These are phyloP conservation scores for Suillus sp. DNA, from an alignment of 768 basidiomycete genomes.

Conservation along the genomic window DNA sequence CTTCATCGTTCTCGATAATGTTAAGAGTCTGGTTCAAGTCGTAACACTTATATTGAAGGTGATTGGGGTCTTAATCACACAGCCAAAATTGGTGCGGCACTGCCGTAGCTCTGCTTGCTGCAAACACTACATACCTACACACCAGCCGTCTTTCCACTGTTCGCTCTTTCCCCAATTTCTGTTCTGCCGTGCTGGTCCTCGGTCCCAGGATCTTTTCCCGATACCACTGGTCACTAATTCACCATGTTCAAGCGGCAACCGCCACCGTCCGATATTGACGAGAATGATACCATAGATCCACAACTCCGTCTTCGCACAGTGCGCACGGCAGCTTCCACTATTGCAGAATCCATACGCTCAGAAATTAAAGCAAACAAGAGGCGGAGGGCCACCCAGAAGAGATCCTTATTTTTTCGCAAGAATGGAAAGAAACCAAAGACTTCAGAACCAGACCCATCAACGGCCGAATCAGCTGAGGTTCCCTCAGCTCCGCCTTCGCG, in stretches of 20 bases:
- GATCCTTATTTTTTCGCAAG: slow-evolving; percentile 61
- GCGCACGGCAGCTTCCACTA: slow-evolving; percentile 89
- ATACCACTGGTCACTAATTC: slow-evolving; percentile 26
- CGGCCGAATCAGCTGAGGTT: slow-evolving; percentile 22
- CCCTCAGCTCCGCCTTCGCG: slow-evolving; percentile 22
- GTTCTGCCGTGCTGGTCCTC: slow-evolving; percentile 35
- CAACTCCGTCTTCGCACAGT: slow-evolving; percentile 87
- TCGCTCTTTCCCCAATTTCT: slow-evolving; percentile 16
- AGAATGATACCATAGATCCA: slow-evolving; percentile 75
- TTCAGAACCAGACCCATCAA: slow-evolving; percentile 33
- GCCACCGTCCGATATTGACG: slow-evolving; percentile 52
- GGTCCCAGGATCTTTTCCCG: slow-evolving; percentile 20
- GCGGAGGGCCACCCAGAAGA: slow-evolving; percentile 48
- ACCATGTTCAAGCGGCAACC: slow-evolving; percentile 40
- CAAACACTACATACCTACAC: neutral
- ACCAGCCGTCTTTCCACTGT: slow-evolving; percentile 5
- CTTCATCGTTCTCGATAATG: neutral
- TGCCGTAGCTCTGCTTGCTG: slow-evolving; percentile 3
- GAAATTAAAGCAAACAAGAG: slow-evolving; percentile 70
- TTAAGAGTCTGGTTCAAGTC: neutral
- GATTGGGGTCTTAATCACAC: neutral
- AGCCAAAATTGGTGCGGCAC: slow-evolving; percentile 2
- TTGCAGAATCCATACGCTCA: slow-evolving; percentile 82
- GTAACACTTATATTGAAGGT: neutral
- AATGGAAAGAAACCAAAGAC: slow-evolving; percentile 45